Percentiles rank a stretch among this genome's conserved stretches.
These are phyloP conservation scores for Aspergillus fijiensis DNA, from an alignment of 2,329 filamentous ascomycete genomes.

Conservation along the genomic window DNA sequence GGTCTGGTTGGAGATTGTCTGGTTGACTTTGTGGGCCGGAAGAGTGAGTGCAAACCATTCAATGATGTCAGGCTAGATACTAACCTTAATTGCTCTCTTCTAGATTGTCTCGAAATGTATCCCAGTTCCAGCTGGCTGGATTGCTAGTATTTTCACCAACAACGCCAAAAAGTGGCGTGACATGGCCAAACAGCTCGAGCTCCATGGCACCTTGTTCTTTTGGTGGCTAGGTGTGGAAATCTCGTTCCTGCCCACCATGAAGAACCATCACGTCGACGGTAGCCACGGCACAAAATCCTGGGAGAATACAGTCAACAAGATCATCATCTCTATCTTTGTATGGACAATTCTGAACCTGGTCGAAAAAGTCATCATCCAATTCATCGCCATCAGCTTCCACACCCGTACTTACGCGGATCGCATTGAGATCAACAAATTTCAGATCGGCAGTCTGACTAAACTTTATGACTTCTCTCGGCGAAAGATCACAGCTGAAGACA, in stretches of 20 bases:
- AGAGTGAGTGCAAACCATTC: constrained; percentile 41
- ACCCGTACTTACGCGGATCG: constrained; percentile 84
- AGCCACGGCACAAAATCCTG: constrained; percentile 58
- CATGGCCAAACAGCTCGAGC: constrained; percentile 78
- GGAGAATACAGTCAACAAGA: constrained; percentile 78
- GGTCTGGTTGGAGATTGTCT: constrained; percentile 91
- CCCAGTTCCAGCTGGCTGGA: constrained; percentile 59
- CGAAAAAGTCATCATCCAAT: constrained; percentile 91
- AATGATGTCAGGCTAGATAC: neutral
- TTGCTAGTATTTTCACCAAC: constrained; percentile 77
- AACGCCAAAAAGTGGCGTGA: constrained; percentile 92
- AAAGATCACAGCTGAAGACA: constrained; percentile 68
- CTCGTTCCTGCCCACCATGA: constrained; percentile 82
- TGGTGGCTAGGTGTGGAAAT: constrained; percentile 87
- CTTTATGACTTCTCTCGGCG: constrained; percentile 64
- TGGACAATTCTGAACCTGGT: constrained; percentile 75
- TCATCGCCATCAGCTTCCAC: constrained; percentile 93
- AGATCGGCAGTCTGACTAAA: constrained; percentile 68
- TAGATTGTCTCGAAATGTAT: constrained; percentile 64
- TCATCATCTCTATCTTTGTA: constrained; percentile 83
- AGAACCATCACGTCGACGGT: constrained; percentile 60
- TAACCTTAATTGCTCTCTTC: neutral
- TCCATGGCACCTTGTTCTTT: constrained; percentile 82
- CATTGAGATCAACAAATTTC: constrained; percentile 89
- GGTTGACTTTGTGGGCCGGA: constrained; percentile 84